phyloP scores from a whole-genome alignment of 306 rosid species.

The Trifolium fragiferum region DNA sequence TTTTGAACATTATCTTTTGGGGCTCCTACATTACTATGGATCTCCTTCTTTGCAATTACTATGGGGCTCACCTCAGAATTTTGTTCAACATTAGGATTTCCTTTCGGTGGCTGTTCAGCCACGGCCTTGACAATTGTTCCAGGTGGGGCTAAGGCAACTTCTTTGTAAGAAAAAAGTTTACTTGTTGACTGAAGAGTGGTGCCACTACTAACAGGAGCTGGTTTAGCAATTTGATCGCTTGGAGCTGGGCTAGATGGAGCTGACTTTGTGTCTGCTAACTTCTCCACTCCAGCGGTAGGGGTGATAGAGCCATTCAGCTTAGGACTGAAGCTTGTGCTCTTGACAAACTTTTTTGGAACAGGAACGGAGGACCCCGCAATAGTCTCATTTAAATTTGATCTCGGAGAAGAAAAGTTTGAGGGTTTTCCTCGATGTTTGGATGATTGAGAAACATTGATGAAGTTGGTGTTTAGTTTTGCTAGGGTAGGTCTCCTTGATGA shows the following conservation, averaged over 20 bases:
- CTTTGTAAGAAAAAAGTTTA: conserved; percentile 91
- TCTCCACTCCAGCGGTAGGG: conserved; percentile 57
- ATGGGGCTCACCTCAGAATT: conserved; percentile 50
- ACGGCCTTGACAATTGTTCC: conserved; percentile 96
- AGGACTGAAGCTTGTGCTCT: conserved; percentile 86
- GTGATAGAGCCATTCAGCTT: conserved; percentile 56
- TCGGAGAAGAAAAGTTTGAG: conserved; percentile 59
- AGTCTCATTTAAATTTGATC: conserved; percentile 64
- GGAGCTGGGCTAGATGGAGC: conserved; percentile 72
- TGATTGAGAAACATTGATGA: conserved; percentile 68
- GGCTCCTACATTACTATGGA: conserved; percentile 38
- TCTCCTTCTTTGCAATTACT: conserved; percentile 48
- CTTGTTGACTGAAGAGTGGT: conserved; percentile 75
- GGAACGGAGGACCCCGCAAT: conserved; percentile 57
- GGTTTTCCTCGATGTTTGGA: conserved; percentile 75
- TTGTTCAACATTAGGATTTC: conserved; percentile 47
- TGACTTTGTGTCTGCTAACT: conserved; percentile 63
- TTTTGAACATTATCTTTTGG: conserved; percentile 50
- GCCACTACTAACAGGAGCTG: conserved; percentile 53
- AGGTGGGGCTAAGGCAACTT: conserved; percentile 98
- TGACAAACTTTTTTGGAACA: conserved; percentile 58
- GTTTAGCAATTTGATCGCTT: conserved; percentile 61
- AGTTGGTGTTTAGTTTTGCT: conserved; percentile 84
- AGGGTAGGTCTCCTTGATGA: conserved; percentile 89
- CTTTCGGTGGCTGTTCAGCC: conserved; percentile 73